These are phyloP conservation scores for Micromonas commoda DNA, from an alignment of 139 green algal species.

Conservation along the genomic window DNA sequence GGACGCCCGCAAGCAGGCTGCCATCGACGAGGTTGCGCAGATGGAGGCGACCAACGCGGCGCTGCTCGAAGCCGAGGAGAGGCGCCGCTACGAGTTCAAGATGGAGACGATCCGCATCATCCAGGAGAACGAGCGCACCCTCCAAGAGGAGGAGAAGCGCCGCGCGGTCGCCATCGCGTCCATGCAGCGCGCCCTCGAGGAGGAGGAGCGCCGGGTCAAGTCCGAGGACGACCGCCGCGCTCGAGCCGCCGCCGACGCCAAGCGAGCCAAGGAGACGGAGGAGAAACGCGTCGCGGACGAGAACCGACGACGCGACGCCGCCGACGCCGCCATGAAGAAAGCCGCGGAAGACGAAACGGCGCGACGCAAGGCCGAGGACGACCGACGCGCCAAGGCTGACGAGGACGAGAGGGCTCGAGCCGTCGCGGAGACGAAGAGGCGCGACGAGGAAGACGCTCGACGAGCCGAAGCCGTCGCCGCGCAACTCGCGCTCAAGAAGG, in stretches of 20 bases:
- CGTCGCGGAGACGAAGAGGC: neutral
- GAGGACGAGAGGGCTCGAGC: neutral
- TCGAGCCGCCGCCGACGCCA: neutral
- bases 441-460: neutral
- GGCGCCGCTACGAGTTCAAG: neutral
- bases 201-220: neutral
- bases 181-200: neutral
- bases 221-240: neutral
- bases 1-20: slow-evolving; percentile 3
- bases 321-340: neutral
- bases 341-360: slow-evolving; percentile 1
- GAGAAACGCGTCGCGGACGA: neutral
- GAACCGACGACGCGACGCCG: neutral
- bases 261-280: neutral
- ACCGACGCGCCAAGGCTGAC: neutral
- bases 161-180: neutral
- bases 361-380: neutral
- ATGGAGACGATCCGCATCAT: neutral
- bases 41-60: neutral
- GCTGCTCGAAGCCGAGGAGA: neutral
- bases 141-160: neutral
- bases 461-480: neutral
- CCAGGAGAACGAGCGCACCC: neutral
- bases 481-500: neutral
- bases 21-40: neutral